A percentile compares a stretch with the other conserved stretches of the same genome.
phyloP scores from a whole-genome alignment of 1,284 basidiomycete species.

The Pholiota adiposa region DNA sequence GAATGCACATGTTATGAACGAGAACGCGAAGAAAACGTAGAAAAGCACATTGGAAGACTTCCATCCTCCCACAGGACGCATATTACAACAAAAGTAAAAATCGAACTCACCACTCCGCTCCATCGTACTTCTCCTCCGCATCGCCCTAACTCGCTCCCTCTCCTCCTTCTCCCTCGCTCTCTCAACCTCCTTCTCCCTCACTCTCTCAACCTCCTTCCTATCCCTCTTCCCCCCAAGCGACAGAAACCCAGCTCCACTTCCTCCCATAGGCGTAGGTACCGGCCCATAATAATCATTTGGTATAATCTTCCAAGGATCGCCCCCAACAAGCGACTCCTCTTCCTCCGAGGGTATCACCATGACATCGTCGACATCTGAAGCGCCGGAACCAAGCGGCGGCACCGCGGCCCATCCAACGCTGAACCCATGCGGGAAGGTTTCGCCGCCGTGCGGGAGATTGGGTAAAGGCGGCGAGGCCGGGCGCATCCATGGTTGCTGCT shows the following conservation, averaged over 20 bases:
- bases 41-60: too few relatives aligned
- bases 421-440: background rate
- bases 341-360: constrained; percentile 47
- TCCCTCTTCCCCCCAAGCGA: constrained; percentile 16
- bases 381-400: constrained; percentile 21
- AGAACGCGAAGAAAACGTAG: too few relatives aligned
- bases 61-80: too few relatives aligned
- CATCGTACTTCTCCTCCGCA: constrained; percentile 58
- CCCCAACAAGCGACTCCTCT: constrained; percentile 39
- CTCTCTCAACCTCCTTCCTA: constrained; percentile 13
- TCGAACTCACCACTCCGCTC: constrained; percentile 56
- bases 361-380: constrained; percentile 36
- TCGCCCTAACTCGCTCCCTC: constrained; percentile 43
- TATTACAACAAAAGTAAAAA: too few relatives aligned
- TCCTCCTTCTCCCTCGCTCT: constrained; percentile 24
- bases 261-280: background rate
- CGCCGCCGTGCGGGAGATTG: background rate
- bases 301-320: constrained; percentile 52
- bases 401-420: background rate
- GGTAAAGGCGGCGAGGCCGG: constrained; percentile 1
- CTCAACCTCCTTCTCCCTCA: constrained; percentile 31
- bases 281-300: constrained; percentile 12
- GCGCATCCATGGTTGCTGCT: background rate
- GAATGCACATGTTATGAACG: background rate
- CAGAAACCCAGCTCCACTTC: constrained; percentile 19